Base-by-base conservation (phyloP, 2,329 filamentous ascomycete species). In the Arthrobotrys entomopaga region DNA sequence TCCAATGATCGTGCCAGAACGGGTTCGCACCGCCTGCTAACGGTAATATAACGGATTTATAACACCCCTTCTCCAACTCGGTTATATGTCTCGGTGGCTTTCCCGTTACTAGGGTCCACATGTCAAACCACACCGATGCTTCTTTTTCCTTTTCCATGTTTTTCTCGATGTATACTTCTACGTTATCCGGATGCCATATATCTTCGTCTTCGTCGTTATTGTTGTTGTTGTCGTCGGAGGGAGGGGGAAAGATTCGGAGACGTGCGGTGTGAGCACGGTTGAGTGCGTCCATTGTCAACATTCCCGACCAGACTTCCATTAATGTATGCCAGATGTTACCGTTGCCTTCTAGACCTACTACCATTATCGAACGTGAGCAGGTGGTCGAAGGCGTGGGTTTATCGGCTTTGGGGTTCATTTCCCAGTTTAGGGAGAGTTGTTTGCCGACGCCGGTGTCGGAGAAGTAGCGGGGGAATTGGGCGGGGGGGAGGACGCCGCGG, bases 271-370 rank as follows among this genome's bases (percentile, higher is more conserved):
- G 48, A 3, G 79, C 76, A 34, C 77, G 66, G 13, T 71, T 65
- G 19, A 80, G 69, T 3, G 66, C 65, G 38, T 80, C 78, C 22
- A 80, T 40, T 8, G 76, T 78, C 15, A 79, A 52, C 16, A 77
- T 73, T 3, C 78, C 77, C n/a, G 79, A 77, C 79, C 79, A 79
- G 8, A 80, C 63, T 73, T 80, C 79, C 77, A 80, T 77, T 22
- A 79, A 50, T 53, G 78, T 78, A 50, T 80, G 79, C 76, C 78
- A 80, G 22, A 80, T 53, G 65, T 80, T 80, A n/a, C 65, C 59
- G 56, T 79, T 78, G 26, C 75, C 76, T 65, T 80, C 79, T 3
- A 79, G 70, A 40, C 74, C 65, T 10, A 78, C 77, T 7, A 80
- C 46, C 64, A 80, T 76, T n/a, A 78, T 77, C 60, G 77, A 77